Evolutionary conservation across 169 alveolate species (phyloP), one percentile per base, ranked within the genome.

Genomic region (Plasmodium fragile): DNA sequence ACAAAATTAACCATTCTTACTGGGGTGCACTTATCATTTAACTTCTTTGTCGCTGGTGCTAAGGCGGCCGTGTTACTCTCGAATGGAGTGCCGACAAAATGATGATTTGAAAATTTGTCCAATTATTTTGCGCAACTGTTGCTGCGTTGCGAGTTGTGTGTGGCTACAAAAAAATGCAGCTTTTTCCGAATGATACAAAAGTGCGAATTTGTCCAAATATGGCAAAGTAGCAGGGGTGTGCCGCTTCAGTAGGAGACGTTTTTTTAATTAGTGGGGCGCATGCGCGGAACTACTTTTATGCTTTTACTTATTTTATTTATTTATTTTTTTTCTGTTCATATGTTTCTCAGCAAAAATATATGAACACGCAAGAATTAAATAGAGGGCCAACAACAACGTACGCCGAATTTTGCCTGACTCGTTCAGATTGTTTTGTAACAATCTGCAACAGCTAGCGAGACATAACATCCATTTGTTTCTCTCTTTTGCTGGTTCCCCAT

Each of bases 401-500:
- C 34, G 45, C 32, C 41, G 34, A 69, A 39, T 82, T 43, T 10
- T 69, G 36, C 52, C 71, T 13, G 69, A 65, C 81, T 71, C 73
- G 92, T 70, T 28, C 81, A 39, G 30, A 11, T 69, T 25, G 36
- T 32, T 69, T 18, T 34, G 16, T 10, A 41, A 82, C 49, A n/a
- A 7, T 82, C 18, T 69, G 13, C 75, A 52, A 25, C 45, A 30
- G 6, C 10, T 32, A 32, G 39, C 18, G 92, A 39, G 18, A 41
- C 13, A 49, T 25, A 28, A 32, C 39, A 72, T 25, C n/a, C 59
- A 49, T 49, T 49, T 49, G 6, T 49, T 49, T 49, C 59, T 49
- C 59, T 49, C 59, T 49, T 49, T 49, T 49, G 41, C 36, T 30
- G 77, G 73, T 71, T 83, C 77, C 92, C 53, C 79, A 49, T 83